Evolutionary conservation across 192 early-diverging fungal species (phyloP).

Genomic region (Podila epicladia): DNA sequence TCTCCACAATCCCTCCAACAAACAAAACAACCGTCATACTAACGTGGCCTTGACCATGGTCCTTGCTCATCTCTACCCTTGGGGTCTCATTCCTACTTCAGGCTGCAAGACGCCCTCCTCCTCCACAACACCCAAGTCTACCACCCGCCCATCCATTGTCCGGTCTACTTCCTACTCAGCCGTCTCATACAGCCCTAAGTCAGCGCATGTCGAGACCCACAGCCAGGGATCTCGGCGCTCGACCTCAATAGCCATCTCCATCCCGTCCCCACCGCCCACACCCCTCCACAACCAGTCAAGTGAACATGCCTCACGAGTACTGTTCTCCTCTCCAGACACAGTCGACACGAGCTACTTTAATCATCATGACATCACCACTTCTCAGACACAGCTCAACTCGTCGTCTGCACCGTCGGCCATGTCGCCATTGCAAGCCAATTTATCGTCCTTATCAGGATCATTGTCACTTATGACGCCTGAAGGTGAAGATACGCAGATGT

Average conservation of each 20-base stretch:
- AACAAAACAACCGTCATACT: too few relatives aligned
- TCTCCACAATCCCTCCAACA: not conserved
- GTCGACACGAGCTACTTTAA: not conserved
- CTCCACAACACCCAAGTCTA: not conserved
- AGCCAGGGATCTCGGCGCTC: not conserved
- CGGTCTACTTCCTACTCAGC: constrained; percentile 35
- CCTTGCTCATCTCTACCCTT: constrained; percentile 7
- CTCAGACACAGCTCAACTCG: not conserved
- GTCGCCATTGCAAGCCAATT: constrained; percentile 12
- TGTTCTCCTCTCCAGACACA: not conserved
- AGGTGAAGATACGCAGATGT: not conserved
- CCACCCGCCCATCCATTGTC: constrained; percentile 2
- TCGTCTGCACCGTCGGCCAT: constrained; percentile 35
- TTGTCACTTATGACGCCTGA: not conserved
- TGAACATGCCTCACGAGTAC: not conserved
- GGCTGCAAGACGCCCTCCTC: constrained; percentile 22
- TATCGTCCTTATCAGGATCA: not conserved
- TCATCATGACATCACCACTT: not conserved
- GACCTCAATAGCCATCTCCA: constrained; percentile 13
- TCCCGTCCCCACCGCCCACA: constrained; percentile 35
- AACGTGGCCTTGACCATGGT: constrained; percentile 8
- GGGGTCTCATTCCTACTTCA: not conserved
- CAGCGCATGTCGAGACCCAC: not conserved
- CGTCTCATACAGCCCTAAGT: constrained; percentile 5
- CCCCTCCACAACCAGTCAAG: not conserved